Evolutionary conservation across 148 eudicot species (phyloP), one percentile per base, ranked within the genome.

Genomic region (Spergularia bocconei): DNA sequence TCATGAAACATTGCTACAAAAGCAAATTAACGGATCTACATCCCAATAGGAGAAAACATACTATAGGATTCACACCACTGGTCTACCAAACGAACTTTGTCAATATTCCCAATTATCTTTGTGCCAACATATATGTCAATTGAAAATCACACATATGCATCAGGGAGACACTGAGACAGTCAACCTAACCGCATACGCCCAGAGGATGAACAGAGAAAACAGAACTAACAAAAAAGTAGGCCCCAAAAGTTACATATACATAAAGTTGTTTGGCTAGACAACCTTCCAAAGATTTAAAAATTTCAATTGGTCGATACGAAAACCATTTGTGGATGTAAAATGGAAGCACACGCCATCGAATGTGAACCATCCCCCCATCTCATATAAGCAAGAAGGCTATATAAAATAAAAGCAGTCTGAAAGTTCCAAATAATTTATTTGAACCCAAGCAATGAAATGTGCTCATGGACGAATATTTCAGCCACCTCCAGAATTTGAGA

Each of bases 41-140:
- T 15, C 63, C 70, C 61, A 58, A 57, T 6, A 73, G 6, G 6
- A 66, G 51, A 54, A 38, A 65, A 63, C 36, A 64, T 39, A 64
- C 56, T 19, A 6, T 20, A 21, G 59, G 25, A 38, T 39, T 15
- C 56, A 69, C 58, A 19, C 16, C 13, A 63, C 20, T 63, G 13
- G 20, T 63, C 48, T n/a, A 65, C 48, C 19, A 17, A 38, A 19
- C 14, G 50, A 29, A 70, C 50, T 70, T 29, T 17, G 48, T 69
- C 20, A 29, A 29, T 29, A 55, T 33, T 29, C 23, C 67, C 65
- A 70, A 47, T 73, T 12, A 36, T 41, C 14, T 62, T 3, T 20
- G 38, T 9, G 48, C 68, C 36, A n/a, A 36, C 13, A 47, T 48
- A 58, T 2, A 29, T 14, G 23, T 62, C 69, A 77, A 70, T 33